Evolutionary conservation across 2,329 filamentous ascomycete genomes (phyloP).

Genomic region (Fusarium decemcellulare): DNA sequence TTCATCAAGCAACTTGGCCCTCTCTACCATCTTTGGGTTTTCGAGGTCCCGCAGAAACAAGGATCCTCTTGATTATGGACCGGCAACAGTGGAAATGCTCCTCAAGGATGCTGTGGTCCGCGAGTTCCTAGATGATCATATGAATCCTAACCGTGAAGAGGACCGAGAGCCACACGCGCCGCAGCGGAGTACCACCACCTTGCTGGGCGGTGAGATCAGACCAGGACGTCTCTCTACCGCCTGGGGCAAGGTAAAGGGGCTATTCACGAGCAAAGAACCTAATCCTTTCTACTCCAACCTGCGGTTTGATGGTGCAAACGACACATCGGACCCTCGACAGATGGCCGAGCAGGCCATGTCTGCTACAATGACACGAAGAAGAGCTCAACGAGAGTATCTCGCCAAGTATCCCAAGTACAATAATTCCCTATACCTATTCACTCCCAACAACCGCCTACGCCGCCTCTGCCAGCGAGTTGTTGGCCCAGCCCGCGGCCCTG

Average conservation of each 20-base stretch:
- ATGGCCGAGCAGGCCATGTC: conserved; percentile 94
- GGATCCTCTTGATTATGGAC: conserved; percentile 93
- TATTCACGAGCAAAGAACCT: conserved; percentile 78
- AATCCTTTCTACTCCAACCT: conserved; percentile 94
- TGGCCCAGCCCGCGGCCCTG: conserved; percentile 87
- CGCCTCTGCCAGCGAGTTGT: conserved; percentile 90
- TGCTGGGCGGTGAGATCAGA: conserved; percentile 61
- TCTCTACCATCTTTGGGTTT: conserved; percentile 79
- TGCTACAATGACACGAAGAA: conserved; percentile 85
- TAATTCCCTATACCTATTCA: conserved; percentile 90
- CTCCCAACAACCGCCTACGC: conserved; percentile 82
- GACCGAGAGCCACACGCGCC: conserved; percentile 49
- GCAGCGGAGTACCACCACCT: conserved; percentile 51
- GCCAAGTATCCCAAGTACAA: conserved; percentile 92
- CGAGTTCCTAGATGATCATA: conserved; percentile 85
- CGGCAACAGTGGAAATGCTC: conserved; percentile 94
- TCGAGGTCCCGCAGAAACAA: conserved; percentile 72
- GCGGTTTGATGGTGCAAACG: conserved; percentile 79
- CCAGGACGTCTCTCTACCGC: conserved; percentile 71
- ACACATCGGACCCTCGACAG: conserved; percentile 84
- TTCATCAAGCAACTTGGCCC: conserved; percentile 79
- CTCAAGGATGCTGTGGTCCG: conserved; percentile 95
- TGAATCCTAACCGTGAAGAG: conserved; percentile 48
- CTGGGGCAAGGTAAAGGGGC: conserved; percentile 72
- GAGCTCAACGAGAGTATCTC: conserved; percentile 92